Conservation (phyloP, 768 basidiomycete genomes). For the Trametes maxima region DNA sequence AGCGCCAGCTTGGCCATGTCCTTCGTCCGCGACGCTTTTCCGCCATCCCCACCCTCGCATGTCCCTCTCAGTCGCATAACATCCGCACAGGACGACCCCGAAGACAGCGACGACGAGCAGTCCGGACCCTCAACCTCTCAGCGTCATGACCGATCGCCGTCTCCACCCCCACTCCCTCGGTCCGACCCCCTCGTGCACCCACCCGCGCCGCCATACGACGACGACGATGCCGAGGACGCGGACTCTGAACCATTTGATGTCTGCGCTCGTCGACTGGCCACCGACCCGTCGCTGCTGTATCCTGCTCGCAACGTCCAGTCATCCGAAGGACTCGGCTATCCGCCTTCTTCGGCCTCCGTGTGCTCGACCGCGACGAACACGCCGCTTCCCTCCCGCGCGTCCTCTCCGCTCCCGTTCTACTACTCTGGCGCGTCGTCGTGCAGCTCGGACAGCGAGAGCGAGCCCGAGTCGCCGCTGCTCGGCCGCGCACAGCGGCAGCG, state of each 20-base stretch:
- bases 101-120: conserved; percentile 8
- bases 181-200: conserved; percentile 25
- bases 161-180: conserved; percentile 14
- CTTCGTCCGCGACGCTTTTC: conserved; percentile 19
- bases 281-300: conserved; percentile 44
- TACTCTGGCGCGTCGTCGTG: conserved; percentile 51
- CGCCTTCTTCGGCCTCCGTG: conserved; percentile 25
- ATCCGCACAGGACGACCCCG: conserved; percentile 13
- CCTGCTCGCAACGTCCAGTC: conserved; percentile 22
- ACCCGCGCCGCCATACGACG: conserved; percentile 27
- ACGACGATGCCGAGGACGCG: conserved; percentile 20
- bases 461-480: conserved; percentile 42
- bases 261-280: conserved; percentile 21
- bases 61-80: conserved; percentile 16
- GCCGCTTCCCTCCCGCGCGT: conserved; percentile 62
- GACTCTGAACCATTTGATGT: conserved; percentile 21
- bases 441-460: conserved; percentile 64
- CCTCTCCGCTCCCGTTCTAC: conserved; percentile 61
- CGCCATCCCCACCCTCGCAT: conserved; percentile 17
- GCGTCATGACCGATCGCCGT: conserved; percentile 1
- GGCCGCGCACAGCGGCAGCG: conserved; percentile 36
- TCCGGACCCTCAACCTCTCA: conserved; percentile 15
- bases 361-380: conserved; percentile 42
- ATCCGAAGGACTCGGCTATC: not conserved
- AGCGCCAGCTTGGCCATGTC: conserved; percentile 27